Base-by-base conservation (phyloP, 1,139 yeast species). In the Debaryomyces coudertii region DNA sequence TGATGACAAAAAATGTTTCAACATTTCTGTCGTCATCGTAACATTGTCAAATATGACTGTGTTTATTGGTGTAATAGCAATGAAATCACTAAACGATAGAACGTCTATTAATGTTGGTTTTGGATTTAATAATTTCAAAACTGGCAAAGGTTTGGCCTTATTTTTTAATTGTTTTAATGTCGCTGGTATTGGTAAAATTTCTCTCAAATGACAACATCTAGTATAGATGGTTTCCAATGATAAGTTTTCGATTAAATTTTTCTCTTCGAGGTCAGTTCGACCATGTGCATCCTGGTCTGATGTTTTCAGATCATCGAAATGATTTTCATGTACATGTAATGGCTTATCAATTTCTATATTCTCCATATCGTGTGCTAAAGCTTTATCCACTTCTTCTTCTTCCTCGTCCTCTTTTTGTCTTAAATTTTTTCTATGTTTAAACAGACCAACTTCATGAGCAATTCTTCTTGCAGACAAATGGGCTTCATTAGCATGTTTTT, bases 121-220 rank as follows among this genome's bases (percentile, higher is more conserved):
- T 7, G 97, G 96, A 63, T 92, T 92, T 57, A 90, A 74, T 66
- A 92, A 76, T 58, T 89, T 87, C 51, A 92, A 69, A 6, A 85
- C 85, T 47, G 85, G 87, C 42, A 92, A 69, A 1, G 97, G 96
- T 36, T 84, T 79, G 0, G 83, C 65, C 57, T 88, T 88, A 50
- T 83, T 83, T 59, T 86, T 87, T 48, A 92, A 76, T 62, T 92
- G 98, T 57, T 85, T 87, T 56, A 90, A 64, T 0, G 95, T 90
- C 0, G 96, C 96, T 1, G 96, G 95, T 49, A 92, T 90, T 0
- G 98, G 98, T 53, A 92, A 68, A 45, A 92, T 92, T 59, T 92
- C 98, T 45, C 98, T 76, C 50, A 92, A 72, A 66, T 92, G 98
- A 60, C 97, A 92, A 62, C 97, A 90, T 53, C 97, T 73, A 0